Conservation (phyloP, 208 protist genomes). For the Trypanosoma platydactyli region DNA sequence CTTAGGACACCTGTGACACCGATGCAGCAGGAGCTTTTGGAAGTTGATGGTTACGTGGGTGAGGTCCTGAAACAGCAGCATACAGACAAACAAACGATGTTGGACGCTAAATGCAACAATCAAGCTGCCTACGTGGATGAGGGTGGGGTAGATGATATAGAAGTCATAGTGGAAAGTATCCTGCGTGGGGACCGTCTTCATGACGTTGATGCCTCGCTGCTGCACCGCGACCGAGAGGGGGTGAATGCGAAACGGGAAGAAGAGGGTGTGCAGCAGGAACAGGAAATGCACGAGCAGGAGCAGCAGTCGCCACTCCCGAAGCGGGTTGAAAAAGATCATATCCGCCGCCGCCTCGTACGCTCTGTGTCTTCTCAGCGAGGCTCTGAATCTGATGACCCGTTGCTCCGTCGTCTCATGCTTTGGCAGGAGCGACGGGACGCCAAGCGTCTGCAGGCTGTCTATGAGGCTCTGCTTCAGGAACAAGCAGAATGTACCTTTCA, state of each 20-base stretch:
- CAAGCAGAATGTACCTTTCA: conserved; percentile 56
- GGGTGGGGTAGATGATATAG: conserved; percentile 8
- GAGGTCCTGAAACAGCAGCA: too few species aligned
- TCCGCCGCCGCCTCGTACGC: not conserved
- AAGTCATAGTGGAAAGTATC: conserved; percentile 18
- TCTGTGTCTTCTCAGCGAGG: not conserved
- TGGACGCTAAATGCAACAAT: too few species aligned
- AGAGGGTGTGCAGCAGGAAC: too few species aligned
- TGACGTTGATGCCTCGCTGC: not conserved
- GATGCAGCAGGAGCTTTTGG: too few species aligned
- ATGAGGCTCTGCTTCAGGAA: conserved; percentile 55
- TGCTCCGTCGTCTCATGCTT: conserved; percentile 45
- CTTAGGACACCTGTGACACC: not conserved
- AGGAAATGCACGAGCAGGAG: not conserved
- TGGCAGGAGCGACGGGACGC: conserved; percentile 68
- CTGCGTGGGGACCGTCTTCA: not conserved
- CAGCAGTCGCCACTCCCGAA: not conserved
- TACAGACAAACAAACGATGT: too few species aligned
- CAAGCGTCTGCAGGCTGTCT: conserved; percentile 56
- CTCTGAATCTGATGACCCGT: conserved; percentile 14
- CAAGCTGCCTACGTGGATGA: not conserved
- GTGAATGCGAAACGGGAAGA: not conserved
- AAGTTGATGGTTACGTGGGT: too few species aligned
- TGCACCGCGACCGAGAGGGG: not conserved
- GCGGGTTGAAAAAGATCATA: too few species aligned